Evolutionary conservation across 768 basidiomycete species (phyloP).

Genomic region (Lanmaoa rubissima): DNA sequence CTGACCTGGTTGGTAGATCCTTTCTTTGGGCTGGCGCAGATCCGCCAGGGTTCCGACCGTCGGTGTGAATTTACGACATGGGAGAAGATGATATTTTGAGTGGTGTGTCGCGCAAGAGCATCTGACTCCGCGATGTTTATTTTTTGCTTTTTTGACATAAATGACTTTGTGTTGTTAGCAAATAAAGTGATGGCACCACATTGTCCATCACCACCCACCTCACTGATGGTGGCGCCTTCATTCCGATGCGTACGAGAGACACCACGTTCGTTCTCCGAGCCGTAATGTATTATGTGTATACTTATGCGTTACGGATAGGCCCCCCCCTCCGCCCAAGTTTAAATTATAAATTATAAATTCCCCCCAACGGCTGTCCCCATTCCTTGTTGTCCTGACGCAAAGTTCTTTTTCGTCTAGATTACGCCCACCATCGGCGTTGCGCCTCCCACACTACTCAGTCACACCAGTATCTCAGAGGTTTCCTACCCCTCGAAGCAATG

Average conservation of each 20-base stretch:
- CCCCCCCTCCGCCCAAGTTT: constrained; percentile 2
- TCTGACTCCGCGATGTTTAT: not conserved
- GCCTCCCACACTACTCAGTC: not conserved
- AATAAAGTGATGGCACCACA: constrained; percentile 2
- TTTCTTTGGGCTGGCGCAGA: not conserved
- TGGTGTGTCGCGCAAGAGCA: not conserved
- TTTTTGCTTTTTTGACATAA: constrained; percentile 2
- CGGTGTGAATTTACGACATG: constrained; percentile 1
- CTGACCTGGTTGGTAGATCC: not conserved
- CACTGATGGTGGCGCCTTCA: constrained; percentile 22
- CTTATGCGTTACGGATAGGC: constrained; percentile 19
- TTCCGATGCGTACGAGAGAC: constrained; percentile 11
- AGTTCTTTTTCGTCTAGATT: not conserved
- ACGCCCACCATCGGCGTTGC: not conserved
- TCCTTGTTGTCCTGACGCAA: not conserved
- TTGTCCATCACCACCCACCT: not conserved
- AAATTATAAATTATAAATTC: constrained; percentile 16
- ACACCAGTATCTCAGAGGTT: not conserved
- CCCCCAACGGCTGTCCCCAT: not conserved
- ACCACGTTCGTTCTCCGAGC: constrained; percentile 11
- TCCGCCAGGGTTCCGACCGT: not conserved
- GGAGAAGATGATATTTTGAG: constrained; percentile 1
- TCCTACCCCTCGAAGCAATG: constrained; percentile 35
- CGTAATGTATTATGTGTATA: constrained; percentile 13
- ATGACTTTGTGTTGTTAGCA: not conserved